A percentile compares a stretch with the other conserved stretches of the same genome.
These are phyloP conservation scores for Globisporangium parvum DNA, from an alignment of 352 stramenopile species.

Conservation along the genomic window DNA sequence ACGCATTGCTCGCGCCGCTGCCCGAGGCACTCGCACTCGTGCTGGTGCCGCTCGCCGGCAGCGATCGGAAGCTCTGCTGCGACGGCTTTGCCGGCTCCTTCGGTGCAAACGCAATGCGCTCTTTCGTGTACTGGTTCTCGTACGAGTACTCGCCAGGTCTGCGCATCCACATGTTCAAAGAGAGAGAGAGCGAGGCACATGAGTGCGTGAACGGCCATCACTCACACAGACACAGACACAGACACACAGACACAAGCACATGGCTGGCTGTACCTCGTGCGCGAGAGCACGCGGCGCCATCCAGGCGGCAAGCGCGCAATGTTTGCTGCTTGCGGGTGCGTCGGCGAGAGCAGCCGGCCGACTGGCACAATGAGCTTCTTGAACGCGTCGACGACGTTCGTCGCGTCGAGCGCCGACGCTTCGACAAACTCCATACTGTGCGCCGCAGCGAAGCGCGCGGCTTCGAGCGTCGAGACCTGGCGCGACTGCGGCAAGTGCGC, in stretches of 20 bases:
- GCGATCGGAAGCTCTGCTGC: slow-evolving; percentile 71
- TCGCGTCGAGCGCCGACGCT: slow-evolving; percentile 78
- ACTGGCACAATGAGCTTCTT: slow-evolving; percentile 86
- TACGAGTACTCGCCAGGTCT: slow-evolving; percentile 84
- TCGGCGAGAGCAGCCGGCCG: slow-evolving; percentile 63
- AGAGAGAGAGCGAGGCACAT: neutral
- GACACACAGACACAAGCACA: neutral
- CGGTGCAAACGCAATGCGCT: slow-evolving; percentile 82
- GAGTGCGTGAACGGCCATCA: neutral
- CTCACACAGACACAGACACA: neutral
- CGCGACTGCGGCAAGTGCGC: slow-evolving; percentile 66
- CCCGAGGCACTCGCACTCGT: slow-evolving; percentile 1
- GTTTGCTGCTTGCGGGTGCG: slow-evolving; percentile 35
- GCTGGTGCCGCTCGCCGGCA: slow-evolving; percentile 6
- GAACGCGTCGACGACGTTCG: slow-evolving; percentile 84
- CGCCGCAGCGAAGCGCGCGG: slow-evolving; percentile 68
- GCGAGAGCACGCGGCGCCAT: slow-evolving; percentile 77
- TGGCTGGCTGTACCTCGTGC: slow-evolving; percentile 34
- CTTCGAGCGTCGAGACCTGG: slow-evolving; percentile 84
- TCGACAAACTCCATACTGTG: slow-evolving; percentile 86
- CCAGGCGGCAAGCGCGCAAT: slow-evolving; percentile 62
- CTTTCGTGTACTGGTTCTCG: slow-evolving; percentile 87
- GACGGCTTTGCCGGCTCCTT: slow-evolving; percentile 84
- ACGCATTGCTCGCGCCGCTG: neutral
- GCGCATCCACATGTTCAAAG: neutral